Base-by-base conservation (phyloP, 352 stramenopile genomes). In the Halophytophthora polymorphica region DNA sequence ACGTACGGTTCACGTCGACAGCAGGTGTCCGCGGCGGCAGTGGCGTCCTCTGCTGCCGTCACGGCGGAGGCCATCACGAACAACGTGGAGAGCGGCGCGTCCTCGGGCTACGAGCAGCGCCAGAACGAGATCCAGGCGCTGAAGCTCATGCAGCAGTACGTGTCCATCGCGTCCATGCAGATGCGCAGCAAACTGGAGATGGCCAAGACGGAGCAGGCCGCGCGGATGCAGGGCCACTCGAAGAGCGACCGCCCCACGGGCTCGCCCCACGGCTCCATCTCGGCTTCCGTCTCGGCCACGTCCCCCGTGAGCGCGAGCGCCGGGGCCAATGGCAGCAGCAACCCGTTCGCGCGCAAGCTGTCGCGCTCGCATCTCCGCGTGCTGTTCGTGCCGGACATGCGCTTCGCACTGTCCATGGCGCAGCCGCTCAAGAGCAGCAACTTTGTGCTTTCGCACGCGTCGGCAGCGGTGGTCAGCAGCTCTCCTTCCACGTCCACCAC, bases 181-280 rank as follows among this genome's bases (percentile, higher is more conserved):
- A 93, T 95, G 85, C 73, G 77, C n/a, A 93, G 75, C 46, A 95
- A 93, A 49, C 77, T 95, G 58, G 75, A 95, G 58, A 66, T 93
- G 33, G 76, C 79, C 8, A 79, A 90, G 25, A 89, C 77, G 0
- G 85, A 95, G 53, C 85, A 95, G 61, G 69, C 66, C 19, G 79
- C 74, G 4, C 65, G 79, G 23, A 85, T 93, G 69, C 75, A 88
- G 58, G 64, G 67, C 1, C 61, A 69, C 38, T 52, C 52, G 10
- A 75, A 69, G 47, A 64, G 51, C 28, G 73, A 77, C 6, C 61
- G 72, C 14, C n/a, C n/a, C n/a, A 17, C 19, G 40, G 44, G 51
- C 22, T 66, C 59, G 14, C 53, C 63, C 11, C 63, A 68, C 39
- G 49, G 58, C 22, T 62, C 52, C 11, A 53, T 64, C 14, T 45